These are phyloP conservation scores for Cordyceps cicadae DNA, from an alignment of 2,329 filamentous ascomycete genomes.

Conservation along the genomic window DNA sequence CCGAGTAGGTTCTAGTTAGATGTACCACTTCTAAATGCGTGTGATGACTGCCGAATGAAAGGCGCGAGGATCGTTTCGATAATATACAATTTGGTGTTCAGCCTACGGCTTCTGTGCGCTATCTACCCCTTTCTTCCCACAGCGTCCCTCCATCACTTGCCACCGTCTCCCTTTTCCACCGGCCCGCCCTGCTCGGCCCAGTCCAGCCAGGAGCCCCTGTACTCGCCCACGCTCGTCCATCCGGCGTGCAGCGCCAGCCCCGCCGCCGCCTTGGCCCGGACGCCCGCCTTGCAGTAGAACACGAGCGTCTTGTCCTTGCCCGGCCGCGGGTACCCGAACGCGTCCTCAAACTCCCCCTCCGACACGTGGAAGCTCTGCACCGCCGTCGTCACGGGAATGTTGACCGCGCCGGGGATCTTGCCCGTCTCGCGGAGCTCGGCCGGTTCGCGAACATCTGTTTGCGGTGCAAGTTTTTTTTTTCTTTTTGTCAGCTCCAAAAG, in stretches of 20 bases:
- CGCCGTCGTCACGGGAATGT: conserved; percentile 69
- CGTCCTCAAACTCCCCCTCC: conserved; percentile 71
- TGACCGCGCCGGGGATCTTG: conserved; percentile 71
- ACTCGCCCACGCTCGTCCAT: conserved; percentile 64
- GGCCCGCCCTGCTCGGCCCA: conserved; percentile 69
- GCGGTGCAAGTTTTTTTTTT: too few species aligned
- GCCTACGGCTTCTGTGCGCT: background rate
- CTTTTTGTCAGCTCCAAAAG: too few species aligned
- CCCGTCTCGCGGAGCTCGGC: conserved; percentile 55
- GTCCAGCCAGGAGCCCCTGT: conserved; percentile 70
- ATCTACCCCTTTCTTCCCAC: too few species aligned
- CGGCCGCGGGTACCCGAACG: conserved; percentile 69
- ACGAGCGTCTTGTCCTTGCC: conserved; percentile 51
- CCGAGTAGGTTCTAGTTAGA: background rate
- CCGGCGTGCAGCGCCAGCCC: conserved; percentile 68
- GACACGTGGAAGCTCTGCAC: conserved; percentile 73
- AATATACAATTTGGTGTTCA: background rate
- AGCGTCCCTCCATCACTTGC: background rate
- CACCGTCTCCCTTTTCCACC: conserved; percentile 23
- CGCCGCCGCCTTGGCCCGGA: conserved; percentile 71
- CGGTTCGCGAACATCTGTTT: conserved; percentile 63
- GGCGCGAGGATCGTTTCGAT: background rate
- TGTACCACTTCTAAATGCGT: background rate
- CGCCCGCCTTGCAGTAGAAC: conserved; percentile 91
- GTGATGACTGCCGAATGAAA: background rate